Conservation (phyloP, 73 alveolate species). For the Paramecium biaurelia region DNA sequence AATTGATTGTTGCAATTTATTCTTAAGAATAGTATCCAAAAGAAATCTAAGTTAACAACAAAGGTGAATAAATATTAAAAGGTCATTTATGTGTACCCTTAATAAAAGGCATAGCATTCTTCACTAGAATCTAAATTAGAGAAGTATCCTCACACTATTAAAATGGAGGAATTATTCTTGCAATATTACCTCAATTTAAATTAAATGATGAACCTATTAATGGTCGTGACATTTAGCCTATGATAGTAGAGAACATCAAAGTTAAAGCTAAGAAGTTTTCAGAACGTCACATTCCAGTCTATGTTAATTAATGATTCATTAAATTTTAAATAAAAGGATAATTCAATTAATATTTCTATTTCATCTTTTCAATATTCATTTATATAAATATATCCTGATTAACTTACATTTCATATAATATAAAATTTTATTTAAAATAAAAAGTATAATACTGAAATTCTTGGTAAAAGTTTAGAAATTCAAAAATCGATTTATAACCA, state of each 20-base stretch:
- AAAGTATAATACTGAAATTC: too few species aligned
- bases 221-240: conserved; percentile 15
- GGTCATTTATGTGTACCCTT: conserved; percentile 39
- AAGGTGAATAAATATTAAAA: conserved; percentile 35
- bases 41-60: conserved; percentile 39
- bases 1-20: conserved; percentile 10
- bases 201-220: background rate
- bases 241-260: conserved; percentile 30
- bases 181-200: conserved; percentile 36
- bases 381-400: too few species aligned
- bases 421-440: too few species aligned
- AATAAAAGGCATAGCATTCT: conserved; percentile 14
- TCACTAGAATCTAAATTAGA: conserved; percentile 19
- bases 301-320: conserved; percentile 12
- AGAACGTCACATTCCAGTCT: conserved; percentile 47
- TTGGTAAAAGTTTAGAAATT: too few species aligned
- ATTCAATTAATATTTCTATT: background rate
- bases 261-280: conserved; percentile 49
- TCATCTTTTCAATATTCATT: background rate
- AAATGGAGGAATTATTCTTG: conserved; percentile 43
- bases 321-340: background rate
- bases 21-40: conserved; percentile 42
- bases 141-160: conserved; percentile 36
- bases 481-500: too few species aligned
- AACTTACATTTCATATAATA: too few species aligned